phyloP scores from a whole-genome alignment of 768 basidiomycete species.

The Pleurotus ostreatus region DNA sequence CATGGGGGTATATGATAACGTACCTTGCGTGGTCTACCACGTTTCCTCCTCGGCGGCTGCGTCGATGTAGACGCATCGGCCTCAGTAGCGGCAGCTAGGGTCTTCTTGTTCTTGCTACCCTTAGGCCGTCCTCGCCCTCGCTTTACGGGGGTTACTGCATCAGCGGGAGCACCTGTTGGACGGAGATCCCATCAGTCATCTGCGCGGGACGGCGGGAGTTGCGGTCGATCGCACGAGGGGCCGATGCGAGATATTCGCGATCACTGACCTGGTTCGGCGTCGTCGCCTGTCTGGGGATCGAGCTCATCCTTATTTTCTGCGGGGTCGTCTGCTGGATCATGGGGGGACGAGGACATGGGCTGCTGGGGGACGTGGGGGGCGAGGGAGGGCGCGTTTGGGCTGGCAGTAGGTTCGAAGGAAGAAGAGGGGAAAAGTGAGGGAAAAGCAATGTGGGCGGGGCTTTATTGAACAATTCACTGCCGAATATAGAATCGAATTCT shows the following conservation, averaged over 20 bases:
- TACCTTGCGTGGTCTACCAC: conserved; percentile 69
- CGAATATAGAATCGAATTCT: conserved; percentile 58
- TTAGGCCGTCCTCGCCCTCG: conserved; percentile 87
- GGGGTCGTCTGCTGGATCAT: conserved; percentile 45
- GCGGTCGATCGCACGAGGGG: conserved; percentile 10
- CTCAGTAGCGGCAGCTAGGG: conserved; percentile 20
- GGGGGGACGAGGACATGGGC: conserved; percentile 61
- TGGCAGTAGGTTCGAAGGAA: conserved; percentile 32
- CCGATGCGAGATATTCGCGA: conserved; percentile 1
- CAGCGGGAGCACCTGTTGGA: conserved; percentile 34
- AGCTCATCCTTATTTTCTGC: conserved; percentile 50
- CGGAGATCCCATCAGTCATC: conserved; percentile 14
- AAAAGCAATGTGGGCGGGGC: conserved; percentile 62
- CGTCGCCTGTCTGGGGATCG: conserved; percentile 33
- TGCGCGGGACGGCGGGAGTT: neutral
- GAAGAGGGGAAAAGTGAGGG: conserved; percentile 52
- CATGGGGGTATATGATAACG: conserved; percentile 18
- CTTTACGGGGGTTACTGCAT: conserved; percentile 45
- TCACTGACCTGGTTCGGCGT: conserved; percentile 4
- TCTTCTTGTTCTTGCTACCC: conserved; percentile 75
- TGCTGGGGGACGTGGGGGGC: conserved; percentile 31
- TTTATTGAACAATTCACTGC: conserved; percentile 73
- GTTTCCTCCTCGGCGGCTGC: conserved; percentile 42
- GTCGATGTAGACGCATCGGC: conserved; percentile 27
- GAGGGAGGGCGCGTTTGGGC: conserved; percentile 27